A percentile compares a stretch with the other conserved stretches of the same genome.
Conservation (phyloP, 2,329 filamentous ascomycete genomes). For the Ramularia endophylla region DNA sequence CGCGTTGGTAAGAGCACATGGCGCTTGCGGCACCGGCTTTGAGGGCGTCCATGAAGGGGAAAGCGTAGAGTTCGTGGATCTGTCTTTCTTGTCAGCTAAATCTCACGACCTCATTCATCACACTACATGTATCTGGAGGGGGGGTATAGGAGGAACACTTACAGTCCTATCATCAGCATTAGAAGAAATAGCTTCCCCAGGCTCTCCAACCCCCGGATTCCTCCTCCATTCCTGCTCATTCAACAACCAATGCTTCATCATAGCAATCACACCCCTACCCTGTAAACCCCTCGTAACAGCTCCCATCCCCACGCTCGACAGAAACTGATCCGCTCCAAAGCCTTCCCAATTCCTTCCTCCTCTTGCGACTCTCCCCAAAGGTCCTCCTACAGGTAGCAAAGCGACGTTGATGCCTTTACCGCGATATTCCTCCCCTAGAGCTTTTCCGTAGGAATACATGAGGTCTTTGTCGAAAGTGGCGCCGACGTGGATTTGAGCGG, state of each 20-base stretch:
- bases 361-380: slow-evolving; percentile 34
- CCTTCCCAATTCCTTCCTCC: slow-evolving; percentile 44
- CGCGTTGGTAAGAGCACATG: slow-evolving; percentile 57
- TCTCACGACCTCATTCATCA: too few relatives aligned
- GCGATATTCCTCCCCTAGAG: slow-evolving; percentile 43
- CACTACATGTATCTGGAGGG: too few relatives aligned
- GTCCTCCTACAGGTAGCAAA: slow-evolving; percentile 64
- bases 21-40: slow-evolving; percentile 44
- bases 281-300: slow-evolving; percentile 52
- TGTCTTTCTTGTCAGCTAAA: too few relatives aligned
- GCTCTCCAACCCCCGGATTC: slow-evolving; percentile 24
- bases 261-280: slow-evolving; percentile 23
- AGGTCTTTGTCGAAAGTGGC: slow-evolving; percentile 50
- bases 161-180: slow-evolving; percentile 57
- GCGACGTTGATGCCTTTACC: slow-evolving; percentile 28
- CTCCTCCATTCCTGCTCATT: slow-evolving; percentile 56
- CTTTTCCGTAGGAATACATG: slow-evolving; percentile 46
- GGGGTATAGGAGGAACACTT: slow-evolving; percentile 13
- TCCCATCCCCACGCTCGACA: slow-evolving; percentile 48
- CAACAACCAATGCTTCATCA: slow-evolving; percentile 46
- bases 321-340: slow-evolving; percentile 61
- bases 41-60: slow-evolving; percentile 47
- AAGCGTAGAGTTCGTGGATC: slow-evolving; percentile 36
- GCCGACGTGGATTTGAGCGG: slow-evolving; percentile 61
- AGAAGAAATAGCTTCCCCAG: slow-evolving; percentile 38